Evolutionary conservation across 305 asterid genomes (phyloP).

Genomic region (Fraxinus sp.): DNA sequence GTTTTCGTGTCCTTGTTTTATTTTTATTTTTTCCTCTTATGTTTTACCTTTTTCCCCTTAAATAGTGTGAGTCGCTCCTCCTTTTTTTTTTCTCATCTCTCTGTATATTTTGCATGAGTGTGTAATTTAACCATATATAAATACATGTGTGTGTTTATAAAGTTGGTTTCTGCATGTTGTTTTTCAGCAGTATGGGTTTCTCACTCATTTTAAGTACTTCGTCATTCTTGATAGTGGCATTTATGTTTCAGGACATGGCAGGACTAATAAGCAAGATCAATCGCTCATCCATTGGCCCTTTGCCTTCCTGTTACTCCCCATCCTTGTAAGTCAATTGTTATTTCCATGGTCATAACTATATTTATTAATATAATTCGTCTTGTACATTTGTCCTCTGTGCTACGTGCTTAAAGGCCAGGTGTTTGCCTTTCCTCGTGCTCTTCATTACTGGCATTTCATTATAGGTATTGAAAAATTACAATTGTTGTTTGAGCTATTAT

Average conservation of each 20-base stretch:
- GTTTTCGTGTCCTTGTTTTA: constrained; percentile 27
- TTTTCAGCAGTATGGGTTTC: neutral
- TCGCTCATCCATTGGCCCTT: constrained; percentile 91
- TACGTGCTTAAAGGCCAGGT: neutral
- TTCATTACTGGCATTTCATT: neutral
- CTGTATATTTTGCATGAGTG: neutral
- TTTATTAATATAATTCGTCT: neutral
- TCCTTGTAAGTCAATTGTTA: constrained; percentile 62
- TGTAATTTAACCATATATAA: neutral
- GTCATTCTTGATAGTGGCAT: neutral
- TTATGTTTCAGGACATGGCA: constrained; percentile 87
- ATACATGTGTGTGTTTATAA: neutral
- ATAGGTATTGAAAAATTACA: neutral
- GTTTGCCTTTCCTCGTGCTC: neutral
- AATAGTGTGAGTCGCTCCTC: neutral
- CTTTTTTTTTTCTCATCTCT: neutral
- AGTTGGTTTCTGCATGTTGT: neutral
- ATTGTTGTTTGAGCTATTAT: neutral
- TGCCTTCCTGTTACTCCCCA: constrained; percentile 95
- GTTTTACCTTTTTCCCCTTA: neutral
- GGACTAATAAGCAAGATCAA: constrained; percentile 95
- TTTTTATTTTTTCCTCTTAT: neutral
- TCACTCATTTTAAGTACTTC: neutral
- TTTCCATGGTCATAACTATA: neutral
- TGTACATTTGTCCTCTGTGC: neutral